These are phyloP conservation scores for Boletus edulis DNA, from an alignment of 768 basidiomycete genomes.

Conservation along the genomic window DNA sequence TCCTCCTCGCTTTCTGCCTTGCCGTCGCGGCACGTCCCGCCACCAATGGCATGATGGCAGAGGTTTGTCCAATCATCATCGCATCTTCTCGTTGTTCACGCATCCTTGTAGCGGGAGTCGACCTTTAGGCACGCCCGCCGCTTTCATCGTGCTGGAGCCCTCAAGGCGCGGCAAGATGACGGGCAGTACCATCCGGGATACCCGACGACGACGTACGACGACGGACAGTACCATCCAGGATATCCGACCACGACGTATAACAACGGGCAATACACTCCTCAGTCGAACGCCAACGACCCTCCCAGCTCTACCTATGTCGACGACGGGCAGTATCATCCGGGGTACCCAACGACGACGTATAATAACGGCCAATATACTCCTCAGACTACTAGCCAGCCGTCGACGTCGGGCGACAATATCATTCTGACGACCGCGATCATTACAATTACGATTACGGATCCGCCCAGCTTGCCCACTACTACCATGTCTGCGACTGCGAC, in stretches of 20 bases:
- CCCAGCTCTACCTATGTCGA: constrained; percentile 4
- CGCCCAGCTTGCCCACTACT: neutral
- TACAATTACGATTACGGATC: neutral
- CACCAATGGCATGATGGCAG: neutral
- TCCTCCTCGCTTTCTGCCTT: constrained; percentile 29
- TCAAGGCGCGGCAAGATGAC: constrained; percentile 17
- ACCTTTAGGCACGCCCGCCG: constrained; percentile 11
- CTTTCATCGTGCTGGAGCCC: constrained; percentile 8
- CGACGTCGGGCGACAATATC: neutral
- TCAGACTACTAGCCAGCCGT: neutral
- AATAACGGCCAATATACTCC: constrained; percentile 14
- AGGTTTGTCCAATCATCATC: constrained; percentile 6
- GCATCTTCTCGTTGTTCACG: constrained; percentile 1
- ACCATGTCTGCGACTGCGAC: neutral
- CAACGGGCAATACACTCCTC: constrained; percentile 10
- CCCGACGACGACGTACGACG: constrained; percentile 10
- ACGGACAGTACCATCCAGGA: neutral
- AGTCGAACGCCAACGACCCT: neutral
- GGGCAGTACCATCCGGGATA: constrained; percentile 21
- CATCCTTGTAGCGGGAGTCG: constrained; percentile 4
- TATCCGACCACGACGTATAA: constrained; percentile 14
- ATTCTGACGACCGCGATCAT: neutral
- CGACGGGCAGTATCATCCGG: constrained; percentile 19
- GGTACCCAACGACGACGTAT: constrained; percentile 18
- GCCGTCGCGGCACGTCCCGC: constrained; percentile 16